Conservation (phyloP, 1,284 basidiomycete species). For the Phlebopus sp. region DNA sequence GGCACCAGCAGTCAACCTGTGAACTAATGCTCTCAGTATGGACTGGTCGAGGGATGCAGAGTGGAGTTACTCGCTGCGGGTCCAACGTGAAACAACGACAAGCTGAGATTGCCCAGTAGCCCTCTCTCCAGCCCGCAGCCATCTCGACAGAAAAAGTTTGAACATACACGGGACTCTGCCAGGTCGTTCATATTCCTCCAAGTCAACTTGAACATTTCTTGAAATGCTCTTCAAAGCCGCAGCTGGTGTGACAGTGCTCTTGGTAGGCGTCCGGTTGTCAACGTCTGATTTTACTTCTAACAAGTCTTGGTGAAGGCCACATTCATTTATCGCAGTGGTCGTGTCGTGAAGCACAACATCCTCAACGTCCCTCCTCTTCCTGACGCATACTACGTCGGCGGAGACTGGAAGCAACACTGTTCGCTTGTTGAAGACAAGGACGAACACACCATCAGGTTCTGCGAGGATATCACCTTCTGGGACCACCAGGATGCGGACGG, state of each 20-base stretch:
- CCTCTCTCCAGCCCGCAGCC: too few species aligned
- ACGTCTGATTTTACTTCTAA: not conserved
- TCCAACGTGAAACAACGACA: too few species aligned
- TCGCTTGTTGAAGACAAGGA: slow-evolving; percentile 35
- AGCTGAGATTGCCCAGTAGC: too few species aligned
- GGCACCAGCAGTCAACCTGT: too few species aligned
- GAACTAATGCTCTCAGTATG: too few species aligned
- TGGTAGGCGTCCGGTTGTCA: slow-evolving; percentile 19
- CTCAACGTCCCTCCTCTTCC: slow-evolving; percentile 44
- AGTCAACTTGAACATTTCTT: too few species aligned
- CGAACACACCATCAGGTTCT: slow-evolving; percentile 43
- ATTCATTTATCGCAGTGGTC: slow-evolving; percentile 40
- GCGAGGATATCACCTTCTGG: slow-evolving; percentile 66
- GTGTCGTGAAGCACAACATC: slow-evolving; percentile 38
- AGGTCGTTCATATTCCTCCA: too few species aligned
- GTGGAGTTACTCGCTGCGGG: too few species aligned
- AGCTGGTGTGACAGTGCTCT: slow-evolving; percentile 11
- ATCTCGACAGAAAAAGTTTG: too few species aligned
- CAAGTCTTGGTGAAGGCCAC: slow-evolving; percentile 12
- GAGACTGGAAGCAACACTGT: slow-evolving; percentile 46
- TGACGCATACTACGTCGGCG: slow-evolving; percentile 45
- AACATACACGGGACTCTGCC: too few species aligned
- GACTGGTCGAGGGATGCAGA: too few species aligned
- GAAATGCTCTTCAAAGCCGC: slow-evolving; percentile 16
- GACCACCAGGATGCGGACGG: slow-evolving; percentile 41